Base-by-base conservation (phyloP, 2,329 filamentous ascomycete species). In the Eutypella sp. region DNA sequence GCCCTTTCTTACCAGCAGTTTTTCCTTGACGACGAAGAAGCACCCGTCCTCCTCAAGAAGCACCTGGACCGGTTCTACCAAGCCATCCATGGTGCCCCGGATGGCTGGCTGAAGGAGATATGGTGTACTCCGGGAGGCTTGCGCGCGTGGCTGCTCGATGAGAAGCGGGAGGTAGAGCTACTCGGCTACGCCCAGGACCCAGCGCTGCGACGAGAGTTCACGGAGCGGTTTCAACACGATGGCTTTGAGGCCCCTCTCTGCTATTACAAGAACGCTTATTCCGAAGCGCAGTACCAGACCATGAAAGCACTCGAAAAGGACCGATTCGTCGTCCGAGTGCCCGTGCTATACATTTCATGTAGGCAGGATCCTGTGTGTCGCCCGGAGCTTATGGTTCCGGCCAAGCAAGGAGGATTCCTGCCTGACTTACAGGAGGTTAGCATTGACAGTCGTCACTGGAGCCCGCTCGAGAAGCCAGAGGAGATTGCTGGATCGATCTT, bases 1-100 rank as follows among this genome's bases (percentile, higher is more conserved):
- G 24, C 59, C 2, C 66, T 61, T 36, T 58, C 62, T 24, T 78
- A 77, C 60, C 76, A 72, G 71, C 54, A 71, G 42, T 64, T 76
- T 24, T 70, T 75, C 53, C 61, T 60, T 1, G 59, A 66, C 1
- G 55, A 63, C 0, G 70, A 74, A n/a, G n/a, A n/a, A 31, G 68
- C 64, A 2, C 52, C 63, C 2, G 53, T 54, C 1, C 36, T 75
- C n/a, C 55, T 76, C 24, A 57, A 62, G 6, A 47, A 52, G 23
- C 64, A 73, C 44, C 47, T 68, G 0, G 69, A 72, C 23, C 64
- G 63, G 15, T 42, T 66, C 5, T 73, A 64, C 49, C 45, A 57
- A 23, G 59, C 52, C 3, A 47, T 63, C 31, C 67, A 72, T 47
- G 60, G 62, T 8, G 56, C 61, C 1, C 58, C 53, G 1, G 46